Evolutionary conservation across 345 rosid genomes (phyloP).

Genomic region (Populus nigra): DNA sequence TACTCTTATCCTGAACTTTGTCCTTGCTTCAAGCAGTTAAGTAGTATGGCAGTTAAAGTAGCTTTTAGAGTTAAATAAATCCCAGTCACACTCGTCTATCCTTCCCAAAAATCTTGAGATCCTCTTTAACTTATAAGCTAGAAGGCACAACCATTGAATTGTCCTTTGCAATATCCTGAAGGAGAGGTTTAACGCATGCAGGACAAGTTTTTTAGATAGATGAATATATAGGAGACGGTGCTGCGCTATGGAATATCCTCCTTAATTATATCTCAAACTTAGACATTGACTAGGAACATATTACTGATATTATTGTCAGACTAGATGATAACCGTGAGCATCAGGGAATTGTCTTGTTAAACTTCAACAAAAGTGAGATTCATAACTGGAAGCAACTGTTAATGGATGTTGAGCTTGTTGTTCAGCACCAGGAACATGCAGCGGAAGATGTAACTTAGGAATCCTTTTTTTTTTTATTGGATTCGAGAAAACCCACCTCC

Average conservation of each 20-base stretch:
- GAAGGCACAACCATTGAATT: background rate
- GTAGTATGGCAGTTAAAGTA: background rate
- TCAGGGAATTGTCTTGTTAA: slow-evolving; percentile 72
- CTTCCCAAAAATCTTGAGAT: background rate
- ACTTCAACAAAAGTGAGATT: slow-evolving; percentile 61
- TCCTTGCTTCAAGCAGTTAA: background rate
- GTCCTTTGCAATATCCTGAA: slow-evolving; percentile 13
- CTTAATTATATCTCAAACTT: slow-evolving; percentile 46
- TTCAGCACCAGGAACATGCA: slow-evolving; percentile 46
- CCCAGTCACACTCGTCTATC: background rate
- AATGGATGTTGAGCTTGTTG: slow-evolving; percentile 59
- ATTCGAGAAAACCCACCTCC: no score
- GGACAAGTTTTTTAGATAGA: slow-evolving; percentile 43
- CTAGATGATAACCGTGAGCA: slow-evolving; percentile 43
- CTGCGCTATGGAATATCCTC: slow-evolving; percentile 36
- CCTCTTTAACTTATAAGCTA: background rate
- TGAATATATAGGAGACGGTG: slow-evolving; percentile 41
- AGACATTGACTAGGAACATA: slow-evolving; percentile 61
- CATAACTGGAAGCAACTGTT: slow-evolving; percentile 50
- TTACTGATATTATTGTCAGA: slow-evolving; percentile 48
- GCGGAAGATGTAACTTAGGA: slow-evolving; percentile 65
- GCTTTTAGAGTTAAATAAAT: no score
- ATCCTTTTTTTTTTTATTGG: no score
- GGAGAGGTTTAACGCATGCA: slow-evolving; percentile 17
- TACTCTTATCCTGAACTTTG: background rate